These are phyloP conservation scores for Verbascum thapsus DNA, from an alignment of 257 asterid genomes.

Conservation along the genomic window DNA sequence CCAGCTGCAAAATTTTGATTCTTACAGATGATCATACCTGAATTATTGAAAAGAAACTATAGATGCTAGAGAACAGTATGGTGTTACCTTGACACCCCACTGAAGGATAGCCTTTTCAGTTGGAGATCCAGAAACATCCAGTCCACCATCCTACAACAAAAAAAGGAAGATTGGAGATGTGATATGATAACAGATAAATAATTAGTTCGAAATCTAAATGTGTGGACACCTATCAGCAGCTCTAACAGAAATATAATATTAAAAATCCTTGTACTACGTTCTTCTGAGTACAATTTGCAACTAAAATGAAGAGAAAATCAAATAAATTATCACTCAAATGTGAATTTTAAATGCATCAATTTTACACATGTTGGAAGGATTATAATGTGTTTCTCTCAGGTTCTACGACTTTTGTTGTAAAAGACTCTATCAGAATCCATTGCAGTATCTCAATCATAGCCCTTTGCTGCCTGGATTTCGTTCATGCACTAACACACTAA, in stretches of 20 bases:
- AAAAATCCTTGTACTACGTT: not conserved
- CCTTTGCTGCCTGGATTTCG: slow-evolving; percentile 4
- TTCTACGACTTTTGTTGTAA: slow-evolving; percentile 3
- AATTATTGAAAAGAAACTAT: slow-evolving; percentile 16
- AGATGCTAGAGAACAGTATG: slow-evolving; percentile 24
- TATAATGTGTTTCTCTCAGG: slow-evolving; percentile 4
- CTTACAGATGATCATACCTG: slow-evolving; percentile 22
- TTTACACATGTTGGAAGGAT: slow-evolving; percentile 21
- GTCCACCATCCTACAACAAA: slow-evolving; percentile 58
- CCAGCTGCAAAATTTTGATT: slow-evolving; percentile 56
- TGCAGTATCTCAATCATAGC: slow-evolving; percentile 3
- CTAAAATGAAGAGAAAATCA: slow-evolving; percentile 1
- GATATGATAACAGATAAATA: slow-evolving; percentile 11
- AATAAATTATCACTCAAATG: slow-evolving; percentile 1
- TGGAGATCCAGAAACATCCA: slow-evolving; percentile 94
- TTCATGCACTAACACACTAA: slow-evolving; percentile 1
- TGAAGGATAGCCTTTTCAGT: slow-evolving; percentile 92
- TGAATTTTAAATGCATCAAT: slow-evolving; percentile 21
- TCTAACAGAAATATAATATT: not conserved
- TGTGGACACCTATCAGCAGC: slow-evolving; percentile 10
- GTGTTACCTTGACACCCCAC: slow-evolving; percentile 86
- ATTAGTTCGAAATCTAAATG: slow-evolving; percentile 10
- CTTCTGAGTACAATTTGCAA: slow-evolving; percentile 12
- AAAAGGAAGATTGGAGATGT: slow-evolving; percentile 17
- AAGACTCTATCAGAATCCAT: slow-evolving; percentile 14